A percentile compares a stretch with the other conserved stretches of the same genome.
These are phyloP conservation scores for Glarea lozoyensis DNA, from an alignment of 495 filamentous ascomycete genomes.

Conservation along the genomic window DNA sequence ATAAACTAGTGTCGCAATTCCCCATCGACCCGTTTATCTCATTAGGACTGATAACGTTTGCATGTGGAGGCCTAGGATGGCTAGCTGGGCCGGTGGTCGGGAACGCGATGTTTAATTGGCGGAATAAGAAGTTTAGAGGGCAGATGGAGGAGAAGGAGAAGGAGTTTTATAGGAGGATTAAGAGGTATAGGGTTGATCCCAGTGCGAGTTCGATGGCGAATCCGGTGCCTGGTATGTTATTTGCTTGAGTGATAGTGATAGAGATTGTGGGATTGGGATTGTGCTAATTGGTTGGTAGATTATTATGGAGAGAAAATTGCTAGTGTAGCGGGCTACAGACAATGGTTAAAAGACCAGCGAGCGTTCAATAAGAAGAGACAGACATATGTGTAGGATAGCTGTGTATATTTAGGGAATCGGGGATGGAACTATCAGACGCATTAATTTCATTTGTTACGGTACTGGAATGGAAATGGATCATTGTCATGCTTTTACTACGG, in stretches of 20 bases:
- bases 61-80: constrained; percentile 73
- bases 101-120: constrained; percentile 60
- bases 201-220: constrained; percentile 43
- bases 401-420: neutral
- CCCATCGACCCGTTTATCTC: constrained; percentile 80
- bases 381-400: constrained; percentile 34
- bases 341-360: constrained; percentile 94
- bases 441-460: neutral
- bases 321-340: constrained; percentile 79
- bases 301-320: constrained; percentile 93
- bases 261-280: too few species aligned
- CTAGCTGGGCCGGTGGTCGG: constrained; percentile 75
- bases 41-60: constrained; percentile 65
- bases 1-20: constrained; percentile 55
- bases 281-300: constrained; percentile 32
- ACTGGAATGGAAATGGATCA: neutral
- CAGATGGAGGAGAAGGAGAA: constrained; percentile 82
- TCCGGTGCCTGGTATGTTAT: constrained; percentile 29
- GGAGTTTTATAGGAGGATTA: constrained; percentile 82
- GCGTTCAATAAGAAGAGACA: constrained; percentile 92
- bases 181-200: constrained; percentile 84
- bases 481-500: neutral
- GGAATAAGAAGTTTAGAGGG: constrained; percentile 53
- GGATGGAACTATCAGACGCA: neutral
- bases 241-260: constrained; percentile 1